Evolutionary conservation across 2,329 filamentous ascomycete genomes (phyloP).

Genomic region (Penicillium concentricum): DNA sequence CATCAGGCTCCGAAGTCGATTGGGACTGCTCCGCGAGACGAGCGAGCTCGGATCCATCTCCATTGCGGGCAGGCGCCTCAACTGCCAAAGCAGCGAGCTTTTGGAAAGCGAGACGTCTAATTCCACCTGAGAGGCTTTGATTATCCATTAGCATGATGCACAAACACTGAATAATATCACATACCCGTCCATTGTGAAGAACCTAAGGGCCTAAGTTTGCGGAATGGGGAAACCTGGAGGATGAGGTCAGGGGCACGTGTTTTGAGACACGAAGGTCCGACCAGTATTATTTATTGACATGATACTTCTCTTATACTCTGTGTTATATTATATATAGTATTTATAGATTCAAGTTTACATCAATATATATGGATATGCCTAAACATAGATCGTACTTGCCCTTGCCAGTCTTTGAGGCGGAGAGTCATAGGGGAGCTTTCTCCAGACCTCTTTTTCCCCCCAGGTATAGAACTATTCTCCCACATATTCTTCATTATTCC

Average conservation of each 20-base stretch:
- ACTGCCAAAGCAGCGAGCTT: constrained; percentile 46
- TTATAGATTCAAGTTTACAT: not conserved
- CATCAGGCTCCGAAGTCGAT: constrained; percentile 25
- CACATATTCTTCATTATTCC: not conserved
- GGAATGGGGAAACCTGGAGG: constrained; percentile 1
- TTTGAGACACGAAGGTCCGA: constrained; percentile 11
- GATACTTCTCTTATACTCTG: not conserved
- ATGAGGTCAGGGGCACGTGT: constrained; percentile 20
- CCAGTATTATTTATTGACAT: not conserved
- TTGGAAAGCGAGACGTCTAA: constrained; percentile 45
- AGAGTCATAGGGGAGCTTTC: constrained; percentile 2
- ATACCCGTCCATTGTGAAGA: constrained; percentile 34
- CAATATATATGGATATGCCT: not conserved
- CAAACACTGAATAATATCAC: constrained; percentile 1
- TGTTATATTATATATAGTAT: not conserved
- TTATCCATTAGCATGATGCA: constrained; percentile 12
- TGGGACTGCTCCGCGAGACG: constrained; percentile 36
- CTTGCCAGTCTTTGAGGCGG: not conserved
- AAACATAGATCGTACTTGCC: not conserved
- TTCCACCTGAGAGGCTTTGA: constrained; percentile 32
- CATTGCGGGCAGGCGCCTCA: constrained; percentile 28
- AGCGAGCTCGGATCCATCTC: constrained; percentile 35
- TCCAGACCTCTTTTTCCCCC: not conserved
- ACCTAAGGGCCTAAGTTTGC: not conserved
- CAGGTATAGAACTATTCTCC: not conserved